Percentiles rank a stretch among this genome's conserved stretches.
Conservation (phyloP, 2,329 filamentous ascomycete species). For the Fusarium domesticum region DNA sequence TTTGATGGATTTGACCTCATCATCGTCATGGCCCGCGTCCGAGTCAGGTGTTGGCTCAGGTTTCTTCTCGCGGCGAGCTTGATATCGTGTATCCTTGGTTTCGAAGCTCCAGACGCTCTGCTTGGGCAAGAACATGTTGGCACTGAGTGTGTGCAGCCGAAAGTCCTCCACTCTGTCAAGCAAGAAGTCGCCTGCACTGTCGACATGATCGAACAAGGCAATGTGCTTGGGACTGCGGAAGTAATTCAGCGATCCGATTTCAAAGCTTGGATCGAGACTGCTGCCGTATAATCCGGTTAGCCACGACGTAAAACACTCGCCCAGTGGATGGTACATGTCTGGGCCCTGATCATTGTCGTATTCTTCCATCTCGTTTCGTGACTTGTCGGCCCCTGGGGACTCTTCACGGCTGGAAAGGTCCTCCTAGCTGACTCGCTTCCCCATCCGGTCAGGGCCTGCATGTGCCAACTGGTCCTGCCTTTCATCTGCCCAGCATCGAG, state of each 20-base stretch:
- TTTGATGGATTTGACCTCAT: constrained; percentile 8
- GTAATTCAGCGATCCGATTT: constrained; percentile 51
- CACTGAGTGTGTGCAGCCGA: constrained; percentile 52
- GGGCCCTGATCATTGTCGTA: constrained; percentile 9
- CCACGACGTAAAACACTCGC: constrained; percentile 33
- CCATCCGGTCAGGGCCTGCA: constrained; percentile 12
- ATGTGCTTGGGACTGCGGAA: constrained; percentile 48
- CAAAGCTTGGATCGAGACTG: constrained; percentile 52
- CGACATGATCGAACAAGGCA: constrained; percentile 49
- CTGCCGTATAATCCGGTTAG: constrained; percentile 45
- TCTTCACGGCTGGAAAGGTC: constrained; percentile 16
- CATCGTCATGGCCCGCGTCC: constrained; percentile 25
- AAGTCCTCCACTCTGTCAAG: constrained; percentile 47
- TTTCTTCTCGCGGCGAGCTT: constrained; percentile 1
- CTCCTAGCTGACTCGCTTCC: constrained; percentile 22
- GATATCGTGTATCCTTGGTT: constrained; percentile 28
- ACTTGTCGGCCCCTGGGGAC: constrained; percentile 12
- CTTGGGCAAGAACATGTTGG: constrained; percentile 52
- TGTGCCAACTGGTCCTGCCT: constrained; percentile 5
- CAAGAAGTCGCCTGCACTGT: constrained; percentile 47
- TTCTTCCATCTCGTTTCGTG: constrained; percentile 14
- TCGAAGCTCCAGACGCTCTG: constrained; percentile 51
- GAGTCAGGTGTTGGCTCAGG: constrained; percentile 15
- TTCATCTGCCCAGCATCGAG: constrained; percentile 1
- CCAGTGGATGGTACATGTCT: constrained; percentile 20